These are phyloP conservation scores for Xylariaceae sp. DNA, from an alignment of 2,329 filamentous ascomycete species.

Conservation along the genomic window DNA sequence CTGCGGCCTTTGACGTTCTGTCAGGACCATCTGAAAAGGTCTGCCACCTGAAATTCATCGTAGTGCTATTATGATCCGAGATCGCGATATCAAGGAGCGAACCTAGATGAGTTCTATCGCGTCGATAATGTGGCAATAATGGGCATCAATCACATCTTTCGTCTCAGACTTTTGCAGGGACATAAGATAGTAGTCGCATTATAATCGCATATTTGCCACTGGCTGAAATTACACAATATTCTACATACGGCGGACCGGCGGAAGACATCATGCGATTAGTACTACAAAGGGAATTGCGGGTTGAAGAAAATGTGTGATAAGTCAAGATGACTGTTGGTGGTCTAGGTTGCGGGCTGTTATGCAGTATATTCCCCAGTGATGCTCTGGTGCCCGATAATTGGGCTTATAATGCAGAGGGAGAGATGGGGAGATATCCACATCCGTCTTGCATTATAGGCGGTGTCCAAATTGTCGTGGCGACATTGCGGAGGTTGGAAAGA, in stretches of 20 bases:
- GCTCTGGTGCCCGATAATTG: constrained; percentile 23
- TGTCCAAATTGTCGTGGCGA: constrained; percentile 29
- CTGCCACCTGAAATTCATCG: constrained; percentile 4
- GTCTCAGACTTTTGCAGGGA: constrained; percentile 17
- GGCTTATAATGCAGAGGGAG: constrained; percentile 24
- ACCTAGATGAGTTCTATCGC: constrained; percentile 1
- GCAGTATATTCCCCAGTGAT: constrained; percentile 14
- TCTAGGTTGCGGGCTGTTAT: constrained; percentile 7
- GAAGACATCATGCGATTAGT: constrained; percentile 5
- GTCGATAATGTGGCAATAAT: constrained; percentile 28
- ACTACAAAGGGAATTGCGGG: constrained; percentile 9
- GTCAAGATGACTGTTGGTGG: constrained; percentile 5
- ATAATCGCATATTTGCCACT: constrained; percentile 20
- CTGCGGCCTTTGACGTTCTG: background rate
- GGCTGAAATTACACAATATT: constrained; percentile 10
- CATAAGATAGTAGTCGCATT: constrained; percentile 23
- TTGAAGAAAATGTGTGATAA: constrained; percentile 10
- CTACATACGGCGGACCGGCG: background rate
- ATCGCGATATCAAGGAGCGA: constrained; percentile 1
- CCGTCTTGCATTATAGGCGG: constrained; percentile 15
- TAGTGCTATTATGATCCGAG: constrained; percentile 3
- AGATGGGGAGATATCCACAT: constrained; percentile 18
- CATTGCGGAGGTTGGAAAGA: constrained; percentile 26
- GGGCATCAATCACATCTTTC: constrained; percentile 28
- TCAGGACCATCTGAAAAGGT: background rate